Percentiles rank a stretch among this genome's conserved stretches.
Conservation (phyloP, 1,139 yeast genomes). For the Pneumocystis murina region DNA sequence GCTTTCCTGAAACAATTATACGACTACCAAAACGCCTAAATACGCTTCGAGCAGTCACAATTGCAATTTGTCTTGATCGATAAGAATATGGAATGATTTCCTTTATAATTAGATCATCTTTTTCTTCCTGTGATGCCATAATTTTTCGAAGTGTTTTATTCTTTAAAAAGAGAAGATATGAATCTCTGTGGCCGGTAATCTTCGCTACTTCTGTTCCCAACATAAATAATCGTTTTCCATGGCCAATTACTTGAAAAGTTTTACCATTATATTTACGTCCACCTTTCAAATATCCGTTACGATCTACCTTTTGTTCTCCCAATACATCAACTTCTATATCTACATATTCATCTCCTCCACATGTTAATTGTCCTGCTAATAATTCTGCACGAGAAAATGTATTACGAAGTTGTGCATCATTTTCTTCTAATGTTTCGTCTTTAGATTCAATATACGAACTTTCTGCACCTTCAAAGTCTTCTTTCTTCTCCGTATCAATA, state of each 20-base stretch:
- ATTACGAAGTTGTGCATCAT: not conserved
- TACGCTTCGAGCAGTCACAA: slow-evolving; percentile 48
- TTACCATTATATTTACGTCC: slow-evolving; percentile 44
- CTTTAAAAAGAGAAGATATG: slow-evolving; percentile 48
- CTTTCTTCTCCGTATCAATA: slow-evolving; percentile 23
- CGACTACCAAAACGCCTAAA: slow-evolving; percentile 62
- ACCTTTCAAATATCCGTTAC: slow-evolving; percentile 40
- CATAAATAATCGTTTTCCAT: slow-evolving; percentile 40
- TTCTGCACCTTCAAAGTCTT: slow-evolving; percentile 1
- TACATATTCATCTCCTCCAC: slow-evolving; percentile 25
- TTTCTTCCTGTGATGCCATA: slow-evolving; percentile 44
- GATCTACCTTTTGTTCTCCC: slow-evolving; percentile 43
- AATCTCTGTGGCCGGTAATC: slow-evolving; percentile 48
- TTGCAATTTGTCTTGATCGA: slow-evolving; percentile 50
- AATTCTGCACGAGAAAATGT: slow-evolving; percentile 2
- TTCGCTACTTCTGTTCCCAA: slow-evolving; percentile 59
- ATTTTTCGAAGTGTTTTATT: slow-evolving; percentile 42
- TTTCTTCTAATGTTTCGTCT: not conserved
- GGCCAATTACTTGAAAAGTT: slow-evolving; percentile 41
- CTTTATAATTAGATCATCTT: slow-evolving; percentile 40
- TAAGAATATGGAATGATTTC: slow-evolving; percentile 47
- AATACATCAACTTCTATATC: slow-evolving; percentile 31
- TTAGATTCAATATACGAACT: not conserved
- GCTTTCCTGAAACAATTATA: slow-evolving; percentile 44
- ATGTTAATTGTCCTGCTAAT: slow-evolving; percentile 18